Percentiles rank a stretch among this genome's conserved stretches.
These are phyloP conservation scores for Leucosporidium scottii DNA, from an alignment of 768 basidiomycete genomes.

Conservation along the genomic window DNA sequence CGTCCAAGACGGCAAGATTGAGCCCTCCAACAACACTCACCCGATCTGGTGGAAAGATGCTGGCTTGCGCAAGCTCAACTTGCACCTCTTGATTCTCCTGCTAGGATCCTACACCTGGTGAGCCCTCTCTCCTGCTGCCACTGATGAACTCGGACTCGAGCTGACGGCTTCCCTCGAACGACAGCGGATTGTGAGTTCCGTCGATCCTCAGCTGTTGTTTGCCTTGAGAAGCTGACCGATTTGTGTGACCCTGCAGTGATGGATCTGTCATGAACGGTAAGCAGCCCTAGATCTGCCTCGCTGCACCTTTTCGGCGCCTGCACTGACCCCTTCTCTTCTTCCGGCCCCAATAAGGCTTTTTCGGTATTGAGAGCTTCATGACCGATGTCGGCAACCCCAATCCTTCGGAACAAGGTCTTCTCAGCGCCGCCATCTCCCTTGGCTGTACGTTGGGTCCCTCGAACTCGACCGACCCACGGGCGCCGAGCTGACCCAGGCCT, in stretches of 20 bases:
- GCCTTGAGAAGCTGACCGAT: neutral
- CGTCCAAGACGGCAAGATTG: too few species aligned
- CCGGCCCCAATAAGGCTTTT: too few species aligned
- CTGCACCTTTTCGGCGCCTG: too few species aligned
- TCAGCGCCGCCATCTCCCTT: conserved; percentile 3
- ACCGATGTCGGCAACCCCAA: neutral
- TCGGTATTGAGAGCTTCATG: too few species aligned
- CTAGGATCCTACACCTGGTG: conserved; percentile 1
- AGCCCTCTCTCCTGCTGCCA: neutral
- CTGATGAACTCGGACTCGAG: too few species aligned
- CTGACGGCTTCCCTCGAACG: too few species aligned
- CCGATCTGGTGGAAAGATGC: conserved; percentile 2
- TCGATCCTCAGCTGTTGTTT: neutral
- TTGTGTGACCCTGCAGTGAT: neutral
- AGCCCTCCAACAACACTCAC: neutral
- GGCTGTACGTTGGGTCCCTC: conserved; percentile 4
- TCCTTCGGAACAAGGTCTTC: neutral
- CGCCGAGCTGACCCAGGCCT: too few species aligned
- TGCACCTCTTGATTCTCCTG: neutral
- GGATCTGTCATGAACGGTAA: conserved; percentile 1
- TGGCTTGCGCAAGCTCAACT: conserved; percentile 2
- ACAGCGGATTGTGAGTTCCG: neutral
- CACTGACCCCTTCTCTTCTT: too few species aligned
- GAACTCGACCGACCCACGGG: too few species aligned
- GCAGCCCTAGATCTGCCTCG: too few species aligned